Percentiles rank a stretch among this genome's conserved stretches.
Conservation (phyloP, 2,329 filamentous ascomycete species). For the Aphanoascus verrucosus region DNA sequence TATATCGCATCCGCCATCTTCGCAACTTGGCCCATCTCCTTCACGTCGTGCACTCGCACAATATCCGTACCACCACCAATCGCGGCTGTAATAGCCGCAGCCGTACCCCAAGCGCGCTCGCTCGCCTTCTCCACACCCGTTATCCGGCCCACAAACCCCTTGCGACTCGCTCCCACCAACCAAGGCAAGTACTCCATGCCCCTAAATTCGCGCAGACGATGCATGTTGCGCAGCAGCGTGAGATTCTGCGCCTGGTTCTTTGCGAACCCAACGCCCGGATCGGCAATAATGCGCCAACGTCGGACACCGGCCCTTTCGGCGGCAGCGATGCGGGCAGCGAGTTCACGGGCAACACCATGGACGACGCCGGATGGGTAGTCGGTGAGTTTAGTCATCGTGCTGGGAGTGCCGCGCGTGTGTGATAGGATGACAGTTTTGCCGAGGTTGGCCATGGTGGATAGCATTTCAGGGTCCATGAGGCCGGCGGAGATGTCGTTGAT, state of each 20-base stretch:
- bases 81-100: slow-evolving; percentile 74
- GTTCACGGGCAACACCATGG: slow-evolving; percentile 54
- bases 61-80: slow-evolving; percentile 83
- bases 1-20: slow-evolving; percentile 75
- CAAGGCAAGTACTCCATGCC: slow-evolving; percentile 59
- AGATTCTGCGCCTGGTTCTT: slow-evolving; percentile 75
- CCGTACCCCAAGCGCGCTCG: slow-evolving; percentile 73
- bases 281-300: slow-evolving; percentile 88
- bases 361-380: slow-evolving; percentile 61
- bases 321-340: slow-evolving; percentile 57
- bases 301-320: slow-evolving; percentile 75
- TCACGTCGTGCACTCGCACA: slow-evolving; percentile 81
- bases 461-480: slow-evolving; percentile 66
- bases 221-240: slow-evolving; percentile 59
- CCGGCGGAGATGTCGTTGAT: slow-evolving; percentile 93
- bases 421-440: slow-evolving; percentile 74
- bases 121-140: slow-evolving; percentile 63
- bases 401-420: slow-evolving; percentile 85
- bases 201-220: slow-evolving; percentile 44
- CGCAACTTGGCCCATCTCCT: slow-evolving; percentile 72
- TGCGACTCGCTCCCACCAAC: slow-evolving; percentile 81
- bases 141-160: slow-evolving; percentile 74
- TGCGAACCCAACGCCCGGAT: slow-evolving; percentile 89
- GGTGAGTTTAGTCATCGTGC: slow-evolving; percentile 63
- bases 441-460: slow-evolving; percentile 64